Base-by-base conservation (phyloP, 257 asterid genomes). In the Gentiana macrophylla region DNA sequence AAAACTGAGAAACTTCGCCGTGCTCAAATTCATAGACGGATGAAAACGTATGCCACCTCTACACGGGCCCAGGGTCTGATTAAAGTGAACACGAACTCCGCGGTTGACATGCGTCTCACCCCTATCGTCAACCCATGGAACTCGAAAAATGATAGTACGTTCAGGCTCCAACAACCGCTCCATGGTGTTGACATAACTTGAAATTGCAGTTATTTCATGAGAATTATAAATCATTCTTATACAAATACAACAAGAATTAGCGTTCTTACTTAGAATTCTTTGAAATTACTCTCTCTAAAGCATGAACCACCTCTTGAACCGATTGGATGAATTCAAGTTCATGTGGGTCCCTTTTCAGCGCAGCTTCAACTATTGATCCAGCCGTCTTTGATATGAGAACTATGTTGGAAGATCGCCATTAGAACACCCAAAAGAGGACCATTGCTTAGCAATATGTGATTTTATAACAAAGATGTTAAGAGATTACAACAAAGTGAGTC, bases 341-440 rank as follows among this genome's bases (percentile, higher is more conserved):
- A 68, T 84, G 82, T 56, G 98, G 98, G 77, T 91, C 97, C 80
- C 97, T 87, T 74, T 86, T 84, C 78, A 91, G 53, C 61, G 80
- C 96, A 54, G 97, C 94, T 78, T 91, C 98, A 75, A 91, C 93
- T 62, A 91, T 91, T 36, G 98, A 84, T 83, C 97, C 97, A 78
- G 98, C 96, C 41, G 96, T 83, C 76, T 91, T 91, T 49, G 98
- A 91, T 97, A 91, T 87, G 53, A 87, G 89, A 64, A 85, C 98
- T 91, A 80, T 73, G 64, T 72, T 67, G 62, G 66, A 64, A 76
- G 63, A 74, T 67, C 67, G 70, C 63, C 66, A 65, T 54, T 62
- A 70, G 50, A 62, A 71, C 60, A 52, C 59, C 48, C 68, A 66
- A 54, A n/a, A 49, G 59, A 57, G 4, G 10, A 52, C 38, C 56